phyloP scores from a whole-genome alignment of 257 asterid genomes.

The Fraxinus americana region DNA sequence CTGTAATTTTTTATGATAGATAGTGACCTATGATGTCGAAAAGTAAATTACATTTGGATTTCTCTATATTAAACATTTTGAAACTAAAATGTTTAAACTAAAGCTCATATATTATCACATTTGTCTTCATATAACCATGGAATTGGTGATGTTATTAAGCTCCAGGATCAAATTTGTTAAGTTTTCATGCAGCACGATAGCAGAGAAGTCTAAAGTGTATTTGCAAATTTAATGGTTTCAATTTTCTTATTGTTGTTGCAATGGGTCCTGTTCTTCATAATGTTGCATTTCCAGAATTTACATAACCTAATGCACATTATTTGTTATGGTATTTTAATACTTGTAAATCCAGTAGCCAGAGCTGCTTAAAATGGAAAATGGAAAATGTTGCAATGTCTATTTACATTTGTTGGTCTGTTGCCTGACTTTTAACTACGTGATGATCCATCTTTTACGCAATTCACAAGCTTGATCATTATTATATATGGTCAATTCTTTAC shows the following conservation, averaged over 20 bases:
- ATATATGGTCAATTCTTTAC: background rate
- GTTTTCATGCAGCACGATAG: conserved; percentile 16
- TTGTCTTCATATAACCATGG: conserved; percentile 4
- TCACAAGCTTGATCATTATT: background rate
- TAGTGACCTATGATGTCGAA: background rate
- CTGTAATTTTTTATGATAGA: background rate
- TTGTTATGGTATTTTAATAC: background rate
- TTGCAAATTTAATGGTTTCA: background rate
- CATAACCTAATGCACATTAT: background rate
- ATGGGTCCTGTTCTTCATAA: background rate
- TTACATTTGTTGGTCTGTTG: conserved; percentile 4
- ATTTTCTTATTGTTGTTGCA: background rate
- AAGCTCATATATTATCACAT: background rate
- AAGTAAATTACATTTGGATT: background rate
- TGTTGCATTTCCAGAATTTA: background rate
- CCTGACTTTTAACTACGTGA: background rate
- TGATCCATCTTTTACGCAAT: conserved; percentile 7
- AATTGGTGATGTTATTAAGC: conserved; percentile 1
- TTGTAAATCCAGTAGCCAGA: background rate
- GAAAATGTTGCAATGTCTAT: background rate
- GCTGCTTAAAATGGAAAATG: background rate
- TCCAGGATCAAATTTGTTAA: conserved; percentile 1
- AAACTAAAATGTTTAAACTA: background rate
- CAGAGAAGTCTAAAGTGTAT: conserved; percentile 5
- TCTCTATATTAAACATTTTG: background rate